Conservation (phyloP, 352 stramenopile species). For the Pythium aquatile region DNA sequence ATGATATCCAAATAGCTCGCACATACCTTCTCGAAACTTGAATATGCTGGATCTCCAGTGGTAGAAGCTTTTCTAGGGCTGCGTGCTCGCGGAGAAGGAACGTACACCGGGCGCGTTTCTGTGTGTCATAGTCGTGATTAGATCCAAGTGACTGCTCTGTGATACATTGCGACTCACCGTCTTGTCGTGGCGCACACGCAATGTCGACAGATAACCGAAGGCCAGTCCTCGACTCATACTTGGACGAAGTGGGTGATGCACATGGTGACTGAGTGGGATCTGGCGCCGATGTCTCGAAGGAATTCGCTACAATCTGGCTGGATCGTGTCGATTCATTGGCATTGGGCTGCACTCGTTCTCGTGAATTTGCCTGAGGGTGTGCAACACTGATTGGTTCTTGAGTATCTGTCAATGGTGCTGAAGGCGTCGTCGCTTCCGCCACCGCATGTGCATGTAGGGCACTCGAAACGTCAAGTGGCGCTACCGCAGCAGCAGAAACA, state of each 20-base stretch:
- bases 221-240: constrained; percentile 51
- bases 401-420: background rate
- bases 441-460: background rate
- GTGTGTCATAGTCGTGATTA: constrained; percentile 7
- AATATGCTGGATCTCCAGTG: constrained; percentile 19
- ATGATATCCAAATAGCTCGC: background rate
- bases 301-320: background rate
- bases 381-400: background rate
- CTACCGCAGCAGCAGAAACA: background rate
- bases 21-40: constrained; percentile 63
- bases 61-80: constrained; percentile 30
- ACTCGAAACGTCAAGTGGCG: constrained; percentile 1
- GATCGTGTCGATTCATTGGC: background rate
- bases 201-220: constrained; percentile 56
- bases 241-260: constrained; percentile 26
- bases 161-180: constrained; percentile 32
- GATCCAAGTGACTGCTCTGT: background rate
- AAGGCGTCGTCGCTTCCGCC: background rate
- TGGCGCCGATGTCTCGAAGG: background rate
- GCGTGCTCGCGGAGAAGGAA: constrained; percentile 49
- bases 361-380: background rate
- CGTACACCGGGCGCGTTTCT: constrained; percentile 50
- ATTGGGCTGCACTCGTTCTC: background rate
- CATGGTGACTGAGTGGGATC: background rate
- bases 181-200: constrained; percentile 33